These are phyloP conservation scores for Nakazawaea populi DNA, from an alignment of 805 yeast species.

Conservation along the genomic window DNA sequence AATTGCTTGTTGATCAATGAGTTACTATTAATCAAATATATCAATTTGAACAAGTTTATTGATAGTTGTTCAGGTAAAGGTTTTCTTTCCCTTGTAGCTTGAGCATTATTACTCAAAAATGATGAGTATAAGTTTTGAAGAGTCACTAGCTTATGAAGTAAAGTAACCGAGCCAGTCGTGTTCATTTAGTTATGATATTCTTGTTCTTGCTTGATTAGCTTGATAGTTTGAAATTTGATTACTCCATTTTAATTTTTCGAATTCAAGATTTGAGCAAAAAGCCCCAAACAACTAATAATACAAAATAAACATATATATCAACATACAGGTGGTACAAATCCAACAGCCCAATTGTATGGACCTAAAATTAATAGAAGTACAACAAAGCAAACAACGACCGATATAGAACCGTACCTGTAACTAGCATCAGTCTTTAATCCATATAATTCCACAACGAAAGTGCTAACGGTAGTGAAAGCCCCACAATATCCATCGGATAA, in stretches of 20 bases:
- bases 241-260: not conserved
- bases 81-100: conserved; percentile 18
- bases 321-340: conserved; percentile 21
- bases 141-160: conserved; percentile 29
- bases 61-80: conserved; percentile 27
- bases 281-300: not conserved
- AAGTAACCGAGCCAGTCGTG: conserved; percentile 17
- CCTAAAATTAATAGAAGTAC: conserved; percentile 48
- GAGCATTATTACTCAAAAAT: conserved; percentile 24
- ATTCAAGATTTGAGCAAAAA: not conserved
- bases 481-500: conserved; percentile 67
- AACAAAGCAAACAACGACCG: conserved; percentile 7
- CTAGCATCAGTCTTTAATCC: conserved; percentile 19
- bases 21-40: conserved; percentile 29
- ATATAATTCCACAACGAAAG: conserved; percentile 66
- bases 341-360: conserved; percentile 63
- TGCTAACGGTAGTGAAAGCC: conserved; percentile 66
- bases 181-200: conserved; percentile 1
- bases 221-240: too few species aligned
- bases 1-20: conserved; percentile 29
- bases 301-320: not conserved
- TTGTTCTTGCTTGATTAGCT: too few species aligned
- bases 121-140: conserved; percentile 28
- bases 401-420: conserved; percentile 9
- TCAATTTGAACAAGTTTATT: conserved; percentile 28